Conservation (phyloP, 805 yeast species). For the Barnettozyma siamensis region DNA sequence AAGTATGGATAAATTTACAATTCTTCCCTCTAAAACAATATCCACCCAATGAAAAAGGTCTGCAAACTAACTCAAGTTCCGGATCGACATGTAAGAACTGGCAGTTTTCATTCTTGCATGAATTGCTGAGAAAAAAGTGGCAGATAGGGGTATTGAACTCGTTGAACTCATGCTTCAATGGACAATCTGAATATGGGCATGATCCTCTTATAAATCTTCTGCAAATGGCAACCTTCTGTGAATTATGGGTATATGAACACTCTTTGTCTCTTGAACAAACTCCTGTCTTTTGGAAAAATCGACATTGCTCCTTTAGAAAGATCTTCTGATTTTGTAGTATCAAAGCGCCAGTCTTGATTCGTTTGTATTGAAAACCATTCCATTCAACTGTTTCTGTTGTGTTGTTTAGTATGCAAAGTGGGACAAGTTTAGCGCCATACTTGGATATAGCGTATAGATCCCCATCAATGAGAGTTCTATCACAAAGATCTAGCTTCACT, state of each 20-base stretch:
- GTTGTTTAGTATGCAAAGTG: conserved; percentile 25
- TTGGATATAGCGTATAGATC: conserved; percentile 38
- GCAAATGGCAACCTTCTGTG: conserved; percentile 49
- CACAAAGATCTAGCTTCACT: conserved; percentile 37
- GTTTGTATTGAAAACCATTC: conserved; percentile 28
- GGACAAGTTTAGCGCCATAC: conserved; percentile 36
- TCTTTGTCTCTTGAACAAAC: conserved; percentile 43
- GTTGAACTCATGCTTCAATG: conserved; percentile 48
- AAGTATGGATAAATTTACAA: conserved; percentile 53
- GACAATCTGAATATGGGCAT: conserved; percentile 45
- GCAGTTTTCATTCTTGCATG: conserved; percentile 46
- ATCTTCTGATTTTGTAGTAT: conserved; percentile 16
- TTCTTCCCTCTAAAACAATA: conserved; percentile 56
- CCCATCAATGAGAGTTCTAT: conserved; percentile 38
- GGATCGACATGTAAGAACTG: conserved; percentile 45
- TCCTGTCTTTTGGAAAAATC: conserved; percentile 24
- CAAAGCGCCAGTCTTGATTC: conserved; percentile 27
- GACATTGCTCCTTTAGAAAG: conserved; percentile 24
- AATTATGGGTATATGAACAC: conserved; percentile 53
- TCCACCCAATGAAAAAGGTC: conserved; percentile 63
- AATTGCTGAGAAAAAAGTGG: conserved; percentile 39
- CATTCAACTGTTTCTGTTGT: conserved; percentile 24
- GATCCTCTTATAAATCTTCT: conserved; percentile 38
- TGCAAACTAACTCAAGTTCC: conserved; percentile 43
- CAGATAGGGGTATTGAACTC: conserved; percentile 62